Percentiles rank a stretch among this genome's conserved stretches.
Conservation (phyloP, 305 asterid species). For the Coffea humblotiana region DNA sequence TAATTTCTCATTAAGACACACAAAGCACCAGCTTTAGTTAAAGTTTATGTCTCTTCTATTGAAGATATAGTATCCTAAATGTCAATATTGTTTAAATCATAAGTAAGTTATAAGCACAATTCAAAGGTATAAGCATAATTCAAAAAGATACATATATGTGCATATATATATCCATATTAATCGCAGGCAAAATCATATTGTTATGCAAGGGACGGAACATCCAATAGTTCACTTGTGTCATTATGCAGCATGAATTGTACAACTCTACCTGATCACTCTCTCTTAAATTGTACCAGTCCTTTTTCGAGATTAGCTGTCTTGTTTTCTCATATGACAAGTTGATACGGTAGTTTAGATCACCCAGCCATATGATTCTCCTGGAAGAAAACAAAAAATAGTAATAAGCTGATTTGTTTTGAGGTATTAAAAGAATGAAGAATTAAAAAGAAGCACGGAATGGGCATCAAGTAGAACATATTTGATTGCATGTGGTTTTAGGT, state of each 20-base stretch:
- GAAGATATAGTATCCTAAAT: not conserved
- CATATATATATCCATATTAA: not conserved
- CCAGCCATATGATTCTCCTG: conserved; percentile 94
- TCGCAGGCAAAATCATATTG: not conserved
- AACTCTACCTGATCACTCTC: conserved; percentile 69
- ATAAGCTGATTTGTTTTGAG: not conserved
- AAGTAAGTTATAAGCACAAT: not conserved
- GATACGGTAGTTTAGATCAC: conserved; percentile 88
- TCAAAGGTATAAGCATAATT: not conserved
- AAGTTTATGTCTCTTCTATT: not conserved
- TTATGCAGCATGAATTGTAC: conserved; percentile 2
- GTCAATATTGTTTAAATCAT: not conserved
- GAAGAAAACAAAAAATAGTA: conserved; percentile 21
- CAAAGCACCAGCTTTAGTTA: not conserved
- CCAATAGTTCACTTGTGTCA: not conserved
- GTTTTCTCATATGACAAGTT: conserved; percentile 72
- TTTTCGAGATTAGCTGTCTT: conserved; percentile 55
- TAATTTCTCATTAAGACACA: not conserved
- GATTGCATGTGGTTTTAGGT: not conserved
- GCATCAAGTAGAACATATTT: not conserved
- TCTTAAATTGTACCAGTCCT: conserved; percentile 65
- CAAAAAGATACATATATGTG: not conserved
- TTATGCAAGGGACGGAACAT: not conserved
- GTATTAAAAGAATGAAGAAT: conserved; percentile 2
- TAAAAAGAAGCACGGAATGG: not conserved